Evolutionary conservation across 805 yeast species (phyloP).

Genomic region (Lipomyces lipofer): DNA sequence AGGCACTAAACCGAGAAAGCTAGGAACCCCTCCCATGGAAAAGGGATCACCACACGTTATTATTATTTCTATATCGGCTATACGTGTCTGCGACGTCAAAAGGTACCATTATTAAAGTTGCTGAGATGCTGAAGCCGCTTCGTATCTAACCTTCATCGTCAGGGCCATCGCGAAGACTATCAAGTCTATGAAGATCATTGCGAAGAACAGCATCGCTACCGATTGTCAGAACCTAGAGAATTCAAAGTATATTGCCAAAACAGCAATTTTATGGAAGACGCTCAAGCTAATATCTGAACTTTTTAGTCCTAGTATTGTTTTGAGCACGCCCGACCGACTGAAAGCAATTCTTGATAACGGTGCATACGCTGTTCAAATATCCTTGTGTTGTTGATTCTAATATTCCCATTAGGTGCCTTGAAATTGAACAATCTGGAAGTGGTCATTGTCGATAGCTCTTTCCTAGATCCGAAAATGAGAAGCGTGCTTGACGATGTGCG

Average conservation of each 20-base stretch:
- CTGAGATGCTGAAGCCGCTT: neutral
- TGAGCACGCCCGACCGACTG: conserved; percentile 21
- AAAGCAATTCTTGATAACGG: conserved; percentile 3
- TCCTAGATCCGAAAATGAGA: conserved; percentile 22
- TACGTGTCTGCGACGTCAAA: conserved; percentile 81
- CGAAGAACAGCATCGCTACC: conserved; percentile 23
- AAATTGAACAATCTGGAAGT: conserved; percentile 7
- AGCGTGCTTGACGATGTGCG: conserved; percentile 27
- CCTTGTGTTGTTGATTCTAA: neutral
- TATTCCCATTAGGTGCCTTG: conserved; percentile 3
- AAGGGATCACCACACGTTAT: conserved; percentile 41
- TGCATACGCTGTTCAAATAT: neutral
- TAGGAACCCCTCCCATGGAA: conserved; percentile 1
- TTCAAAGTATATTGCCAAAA: conserved; percentile 3
- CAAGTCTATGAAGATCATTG: conserved; percentile 18
- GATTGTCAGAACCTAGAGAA: conserved; percentile 15
- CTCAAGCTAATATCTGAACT: neutral
- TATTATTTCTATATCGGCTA: conserved; percentile 70
- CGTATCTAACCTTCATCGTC: neutral
- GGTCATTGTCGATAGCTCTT: conserved; percentile 24
- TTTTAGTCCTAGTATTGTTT: conserved; percentile 6
- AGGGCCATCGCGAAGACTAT: conserved; percentile 14
- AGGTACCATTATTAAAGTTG: conserved; percentile 7
- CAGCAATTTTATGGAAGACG: neutral
- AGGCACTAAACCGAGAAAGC: conserved; percentile 3